Evolutionary conservation across 2,329 filamentous ascomycete genomes (phyloP).

Genomic region (Beauveria pseudobassiana): DNA sequence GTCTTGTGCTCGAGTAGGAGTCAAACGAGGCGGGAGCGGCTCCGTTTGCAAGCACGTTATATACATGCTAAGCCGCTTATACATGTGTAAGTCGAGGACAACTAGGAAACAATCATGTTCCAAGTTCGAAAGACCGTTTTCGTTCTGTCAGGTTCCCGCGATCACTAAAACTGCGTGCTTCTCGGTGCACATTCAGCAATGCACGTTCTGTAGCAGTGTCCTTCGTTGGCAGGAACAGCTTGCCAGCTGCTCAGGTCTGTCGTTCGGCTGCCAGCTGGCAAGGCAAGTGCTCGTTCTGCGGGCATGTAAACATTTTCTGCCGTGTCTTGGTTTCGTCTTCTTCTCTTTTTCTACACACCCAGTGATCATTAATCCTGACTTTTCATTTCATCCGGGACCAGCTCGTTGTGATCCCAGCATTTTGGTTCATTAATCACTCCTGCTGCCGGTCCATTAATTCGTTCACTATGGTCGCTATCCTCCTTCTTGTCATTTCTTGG

Average conservation of each 20-base stretch:
- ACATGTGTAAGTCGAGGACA: neutral
- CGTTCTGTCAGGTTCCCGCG: neutral
- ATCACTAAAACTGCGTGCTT: neutral
- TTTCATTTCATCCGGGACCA: slow-evolving; percentile 9
- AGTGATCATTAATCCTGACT: slow-evolving; percentile 8
- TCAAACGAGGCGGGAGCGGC: neutral
- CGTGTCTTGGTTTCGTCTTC: neutral
- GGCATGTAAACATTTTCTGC: neutral
- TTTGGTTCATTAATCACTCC: slow-evolving; percentile 11
- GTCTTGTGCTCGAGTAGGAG: neutral
- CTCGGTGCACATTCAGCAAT: neutral
- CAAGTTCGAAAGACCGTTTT: neutral
- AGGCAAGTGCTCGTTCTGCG: neutral
- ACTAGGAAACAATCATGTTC: neutral
- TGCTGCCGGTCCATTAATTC: slow-evolving; percentile 5
- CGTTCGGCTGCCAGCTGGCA: slow-evolving; percentile 10
- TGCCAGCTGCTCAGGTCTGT: slow-evolving; percentile 4
- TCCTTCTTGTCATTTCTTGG: slow-evolving; percentile 10
- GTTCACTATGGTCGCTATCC: slow-evolving; percentile 11
- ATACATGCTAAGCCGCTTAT: neutral
- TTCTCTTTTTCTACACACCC: slow-evolving; percentile 7
- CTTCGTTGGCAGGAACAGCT: slow-evolving; percentile 1
- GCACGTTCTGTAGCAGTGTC: neutral
- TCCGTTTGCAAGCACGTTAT: neutral
- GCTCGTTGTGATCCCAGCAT: slow-evolving; percentile 7